phyloP scores from a whole-genome alignment of 2,329 filamentous ascomycete species.

The Cyanodermella asteris region DNA sequence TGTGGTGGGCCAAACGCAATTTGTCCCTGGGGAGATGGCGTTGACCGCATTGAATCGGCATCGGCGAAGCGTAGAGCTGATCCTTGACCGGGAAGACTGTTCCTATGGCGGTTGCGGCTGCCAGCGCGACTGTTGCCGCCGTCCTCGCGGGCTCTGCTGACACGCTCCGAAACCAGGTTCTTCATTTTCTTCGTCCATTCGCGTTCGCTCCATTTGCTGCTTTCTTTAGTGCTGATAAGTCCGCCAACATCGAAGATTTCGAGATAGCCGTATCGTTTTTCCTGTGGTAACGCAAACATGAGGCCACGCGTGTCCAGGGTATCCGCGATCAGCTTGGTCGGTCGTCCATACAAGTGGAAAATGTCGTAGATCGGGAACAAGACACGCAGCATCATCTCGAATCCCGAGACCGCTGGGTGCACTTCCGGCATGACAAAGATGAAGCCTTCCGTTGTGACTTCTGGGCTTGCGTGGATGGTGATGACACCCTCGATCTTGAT shows the following conservation, averaged over 20 bases:
- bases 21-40: conserved; percentile 28
- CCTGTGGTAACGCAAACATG: conserved; percentile 95
- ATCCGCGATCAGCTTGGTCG: conserved; percentile 67
- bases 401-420: conserved; percentile 75
- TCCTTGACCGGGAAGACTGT: conserved; percentile 15
- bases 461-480: conserved; percentile 60
- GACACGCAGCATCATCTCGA: conserved; percentile 86
- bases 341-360: conserved; percentile 77
- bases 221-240: conserved; percentile 59
- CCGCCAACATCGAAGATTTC: conserved; percentile 68
- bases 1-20: conserved; percentile 10
- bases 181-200: conserved; percentile 84
- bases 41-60: conserved; percentile 26
- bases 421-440: conserved; percentile 96
- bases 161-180: conserved; percentile 61
- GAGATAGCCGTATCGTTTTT: conserved; percentile 71
- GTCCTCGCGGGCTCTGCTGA: conserved; percentile 37
- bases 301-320: conserved; percentile 68
- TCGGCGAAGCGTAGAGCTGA: conserved; percentile 22
- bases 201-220: conserved; percentile 55
- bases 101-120: conserved; percentile 31
- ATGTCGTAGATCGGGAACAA: conserved; percentile 88
- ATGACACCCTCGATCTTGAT: conserved; percentile 86
- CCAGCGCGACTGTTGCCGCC: conserved; percentile 19
- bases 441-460: conserved; percentile 69